Base-by-base conservation (phyloP, 2,329 filamentous ascomycete species). In the Exophiala dermatitidis region DNA sequence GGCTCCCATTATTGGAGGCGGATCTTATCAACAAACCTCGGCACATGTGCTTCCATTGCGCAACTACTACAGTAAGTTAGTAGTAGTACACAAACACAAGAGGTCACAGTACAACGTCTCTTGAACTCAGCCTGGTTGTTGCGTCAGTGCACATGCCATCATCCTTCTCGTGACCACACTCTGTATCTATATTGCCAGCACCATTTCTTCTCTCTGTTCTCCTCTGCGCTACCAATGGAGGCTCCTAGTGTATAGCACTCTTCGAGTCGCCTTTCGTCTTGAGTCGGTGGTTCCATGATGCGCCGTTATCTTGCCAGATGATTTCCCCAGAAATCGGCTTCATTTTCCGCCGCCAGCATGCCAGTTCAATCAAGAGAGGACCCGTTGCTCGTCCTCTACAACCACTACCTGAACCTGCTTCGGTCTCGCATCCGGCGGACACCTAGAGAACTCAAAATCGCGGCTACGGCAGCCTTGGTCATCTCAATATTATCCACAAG, bases 361-460 rank as follows among this genome's bases (percentile, higher is more conserved):
- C 88, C 89, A 58, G 85, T 78, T 60, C 90, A 95, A 74, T 96
- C 91, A 52, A 95, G 86, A 3, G 77, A 96, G 63, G 82, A 83
- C 61, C 77, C 62, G 78, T 81, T 62, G 80, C 86, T 69, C 83
- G 86, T 70, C 80, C 84, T 64, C 74, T 90, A 65, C 76, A 81
- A 33, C 74, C 71, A 71, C 58, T 79, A 81, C 65, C 69, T 72
- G 52, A 67, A 72, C 33, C 68, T 76, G 9, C 64, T 81, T 48
- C 74, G 74, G 34, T 66, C 71, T 37, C 73, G 72, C 40, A 67
- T 90, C 52, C 77, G 77, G 55, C 76, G 75, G 54, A 86, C 86
- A 3, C 86, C 89, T 2, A 83, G 79, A 60, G 81, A 82, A 30
- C 83, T 85, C 5, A 85, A 83, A 63, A 77, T 95, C 10, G 74